Base-by-base conservation (phyloP, 305 asterid genomes). In the Fraxinus greggii region DNA sequence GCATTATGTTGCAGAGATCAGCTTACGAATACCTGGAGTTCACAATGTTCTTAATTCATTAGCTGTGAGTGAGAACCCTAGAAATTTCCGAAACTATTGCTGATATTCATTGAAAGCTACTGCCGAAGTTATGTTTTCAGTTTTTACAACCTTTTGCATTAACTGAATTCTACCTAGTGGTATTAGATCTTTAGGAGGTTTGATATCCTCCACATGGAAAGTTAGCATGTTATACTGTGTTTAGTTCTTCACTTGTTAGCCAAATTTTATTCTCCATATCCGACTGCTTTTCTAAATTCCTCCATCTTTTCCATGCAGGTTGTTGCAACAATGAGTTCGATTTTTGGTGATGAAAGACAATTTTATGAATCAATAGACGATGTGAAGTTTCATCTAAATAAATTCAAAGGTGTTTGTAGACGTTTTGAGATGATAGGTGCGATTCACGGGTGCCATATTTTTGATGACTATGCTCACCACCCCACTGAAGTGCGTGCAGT, bases 401-500 rank as follows among this genome's bases (percentile, higher is more conserved):
- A 81, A 13, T 86, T 86, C 78, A 48, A n/a, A 84, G 87, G 91
- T 76, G 81, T 88, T 74, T 83, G 78, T 51, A 83, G 86, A 77
- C 88, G 88, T 76, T 88, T 88, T 74, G 91, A 88, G 85, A 81
- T 76, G 81, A 79, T 83, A 73, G 85, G 91, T 67, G 31, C 33
- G 74, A 63, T 88, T 28, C 73, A 77, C 7, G 80, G 85, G 36
- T 86, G 81, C 76, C 83, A 83, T 79, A 83, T 86, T n/a, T 86
- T 76, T 78, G 89, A 88, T 23, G 89, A 86, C 79, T 86, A 81
- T 74, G 91, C 89, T 83, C 89, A 86, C 72, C 89, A 88, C 84
- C 91, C 91, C 31, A 76, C 82, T 28, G 88, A 86, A 75, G 82
- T 88, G 74, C 81, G 26, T 24, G 84, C 82, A 8, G 77, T 83